Conservation (phyloP, 495 filamentous ascomycete genomes). For the Penicillium tannophilum region DNA sequence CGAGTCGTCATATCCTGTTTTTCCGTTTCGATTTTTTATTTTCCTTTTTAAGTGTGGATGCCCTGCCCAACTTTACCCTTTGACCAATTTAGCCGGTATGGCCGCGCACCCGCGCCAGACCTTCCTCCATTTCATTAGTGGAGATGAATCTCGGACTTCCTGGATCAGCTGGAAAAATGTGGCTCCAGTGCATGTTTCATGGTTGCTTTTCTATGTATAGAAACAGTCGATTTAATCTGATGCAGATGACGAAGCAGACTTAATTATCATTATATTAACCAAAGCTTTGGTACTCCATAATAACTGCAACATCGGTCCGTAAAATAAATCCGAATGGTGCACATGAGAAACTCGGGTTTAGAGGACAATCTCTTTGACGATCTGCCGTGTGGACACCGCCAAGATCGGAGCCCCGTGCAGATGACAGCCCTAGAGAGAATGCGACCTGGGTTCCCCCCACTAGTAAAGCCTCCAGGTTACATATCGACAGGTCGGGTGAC, state of each 20-base stretch:
- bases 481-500: neutral
- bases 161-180: neutral
- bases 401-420: slow-evolving; percentile 44
- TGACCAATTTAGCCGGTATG: slow-evolving; percentile 8
- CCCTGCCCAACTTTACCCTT: slow-evolving; percentile 9
- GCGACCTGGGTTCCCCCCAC: neutral
- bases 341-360: slow-evolving; percentile 24
- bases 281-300: neutral
- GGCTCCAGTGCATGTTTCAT: slow-evolving; percentile 7
- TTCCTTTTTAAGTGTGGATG: neutral
- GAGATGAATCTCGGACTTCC: neutral
- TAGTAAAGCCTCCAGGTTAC: neutral
- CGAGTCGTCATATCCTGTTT: slow-evolving; percentile 5
- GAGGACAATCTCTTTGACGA: slow-evolving; percentile 37
- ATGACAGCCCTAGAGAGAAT: slow-evolving; percentile 31
- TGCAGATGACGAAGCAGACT: neutral
- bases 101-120: neutral
- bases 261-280: neutral
- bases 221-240: neutral
- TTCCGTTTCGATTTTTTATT: neutral
- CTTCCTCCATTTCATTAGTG: neutral
- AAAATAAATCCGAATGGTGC: slow-evolving; percentile 16
- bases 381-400: slow-evolving; percentile 49
- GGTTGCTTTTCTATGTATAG: slow-evolving; percentile 13
- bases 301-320: slow-evolving; percentile 3